Percentiles rank a stretch among this genome's conserved stretches.
phyloP scores from a whole-genome alignment of 164 flowering plant species.

The Umbellularia californica region DNA sequence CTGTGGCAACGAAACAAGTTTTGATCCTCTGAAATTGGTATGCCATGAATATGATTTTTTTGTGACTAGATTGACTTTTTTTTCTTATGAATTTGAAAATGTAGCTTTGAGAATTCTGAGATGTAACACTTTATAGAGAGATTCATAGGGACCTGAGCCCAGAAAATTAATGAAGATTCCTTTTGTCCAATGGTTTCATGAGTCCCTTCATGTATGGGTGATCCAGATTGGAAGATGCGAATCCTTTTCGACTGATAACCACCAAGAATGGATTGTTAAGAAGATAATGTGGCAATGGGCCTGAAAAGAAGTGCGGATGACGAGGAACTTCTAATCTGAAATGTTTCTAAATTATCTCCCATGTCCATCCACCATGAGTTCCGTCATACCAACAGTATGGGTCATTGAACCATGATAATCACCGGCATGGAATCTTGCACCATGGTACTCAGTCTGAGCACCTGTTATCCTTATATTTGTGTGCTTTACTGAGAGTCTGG shows the following conservation, averaged over 20 bases:
- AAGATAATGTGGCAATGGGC: background rate
- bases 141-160: background rate
- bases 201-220: background rate
- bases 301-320: background rate
- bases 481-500: background rate
- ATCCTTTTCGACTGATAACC: background rate
- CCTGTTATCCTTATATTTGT: background rate
- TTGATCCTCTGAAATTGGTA: constrained; percentile 53
- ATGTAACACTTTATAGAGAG: background rate
- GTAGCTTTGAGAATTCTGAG: background rate
- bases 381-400: background rate
- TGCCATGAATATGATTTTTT: constrained; percentile 7
- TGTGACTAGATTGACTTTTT: background rate
- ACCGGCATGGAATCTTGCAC: background rate
- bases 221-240: background rate
- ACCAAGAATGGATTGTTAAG: background rate
- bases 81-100: background rate
- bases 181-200: background rate
- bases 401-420: background rate
- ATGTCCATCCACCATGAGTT: background rate
- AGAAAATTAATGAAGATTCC: background rate
- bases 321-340: background rate
- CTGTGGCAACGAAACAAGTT: constrained; percentile 29
- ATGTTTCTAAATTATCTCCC: background rate
- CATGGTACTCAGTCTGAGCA: background rate